phyloP scores from a whole-genome alignment of 2,329 filamentous ascomycete species.

The Lecanosticta acicola region DNA sequence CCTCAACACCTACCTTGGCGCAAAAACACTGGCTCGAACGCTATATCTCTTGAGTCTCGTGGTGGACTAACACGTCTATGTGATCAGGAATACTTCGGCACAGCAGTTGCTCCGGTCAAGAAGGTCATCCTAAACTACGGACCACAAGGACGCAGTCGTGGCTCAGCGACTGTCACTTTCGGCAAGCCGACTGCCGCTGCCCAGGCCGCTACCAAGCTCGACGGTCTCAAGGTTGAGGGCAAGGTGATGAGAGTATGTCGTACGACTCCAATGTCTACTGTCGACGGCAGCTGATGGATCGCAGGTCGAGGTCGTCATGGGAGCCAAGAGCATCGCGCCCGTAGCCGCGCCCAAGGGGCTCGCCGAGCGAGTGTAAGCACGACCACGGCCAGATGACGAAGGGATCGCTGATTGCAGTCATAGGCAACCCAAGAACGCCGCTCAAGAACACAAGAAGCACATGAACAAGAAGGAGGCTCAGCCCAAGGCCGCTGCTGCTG shows the following conservation, averaged over 20 bases:
- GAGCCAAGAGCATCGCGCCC: slow-evolving; percentile 55
- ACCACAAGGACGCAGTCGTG: slow-evolving; percentile 83
- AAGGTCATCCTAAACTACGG: slow-evolving; percentile 88
- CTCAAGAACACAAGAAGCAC: slow-evolving; percentile 26
- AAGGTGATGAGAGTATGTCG: slow-evolving; percentile 78
- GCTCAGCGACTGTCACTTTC: slow-evolving; percentile 87
- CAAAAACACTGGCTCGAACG: slow-evolving; percentile 1
- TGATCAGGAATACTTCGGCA: slow-evolving; percentile 88
- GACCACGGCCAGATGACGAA: not conserved
- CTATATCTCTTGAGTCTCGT: slow-evolving; percentile 2
- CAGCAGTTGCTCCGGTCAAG: slow-evolving; percentile 85
- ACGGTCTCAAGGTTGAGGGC: slow-evolving; percentile 85
- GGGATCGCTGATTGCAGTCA: slow-evolving; percentile 15
- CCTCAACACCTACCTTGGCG: slow-evolving; percentile 1
- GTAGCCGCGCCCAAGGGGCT: slow-evolving; percentile 67
- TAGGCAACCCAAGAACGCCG: slow-evolving; percentile 32
- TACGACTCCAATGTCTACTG: not conserved
- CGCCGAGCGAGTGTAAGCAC: slow-evolving; percentile 72
- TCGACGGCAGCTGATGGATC: not conserved
- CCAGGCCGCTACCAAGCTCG: slow-evolving; percentile 76
- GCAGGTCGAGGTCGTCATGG: slow-evolving; percentile 85
- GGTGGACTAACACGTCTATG: slow-evolving; percentile 56
- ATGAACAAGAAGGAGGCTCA: slow-evolving; percentile 26
- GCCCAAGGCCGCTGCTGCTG: slow-evolving; percentile 60
- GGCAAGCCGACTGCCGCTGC: slow-evolving; percentile 73